Evolutionary conservation across 345 rosid genomes (phyloP), one percentile per base, ranked within the genome.

Genomic region (Sapria himalayana): DNA sequence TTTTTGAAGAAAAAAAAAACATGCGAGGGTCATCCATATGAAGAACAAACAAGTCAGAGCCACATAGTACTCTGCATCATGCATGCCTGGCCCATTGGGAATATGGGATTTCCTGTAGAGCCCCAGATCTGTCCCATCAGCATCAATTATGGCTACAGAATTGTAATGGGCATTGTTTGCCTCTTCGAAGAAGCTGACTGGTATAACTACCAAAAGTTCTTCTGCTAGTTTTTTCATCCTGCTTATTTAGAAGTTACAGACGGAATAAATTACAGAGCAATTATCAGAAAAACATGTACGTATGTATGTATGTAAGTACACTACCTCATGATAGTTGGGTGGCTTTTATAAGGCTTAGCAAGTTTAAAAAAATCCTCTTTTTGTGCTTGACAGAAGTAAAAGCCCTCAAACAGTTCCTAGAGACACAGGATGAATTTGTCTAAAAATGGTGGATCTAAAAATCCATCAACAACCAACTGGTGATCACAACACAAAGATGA

Each of bases 341-440:
- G 81, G 48, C 56, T 62, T 57, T 74, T 76, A 43, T 78, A 70
- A 46, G 98, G 93, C 60, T 72, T 76, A 32, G 94, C 85, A 52
- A 80, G 67, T 46, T 56, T 58, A 56, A 86, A 67, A 55, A 42
- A 78, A 48, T 76, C 93, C 52, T 89, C 91, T 59, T 82, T 72
- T 56, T 89, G 98, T 12, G 94, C 94, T 72, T 89, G 94, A 59
- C 93, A 89, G 53, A 89, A 89, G 72, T 89, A 89, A 70, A 73
- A 70, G 29, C 94, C 91, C 51, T 89, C 98, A 57, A 89, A 89
- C 19, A 89, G 76, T 58, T 89, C 98, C 93, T 86, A 63, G 20
- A 44, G 7, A 45, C 15, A 29, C 13, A 33, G 10, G 33, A 58
- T 25, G 46, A 22, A 32, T n/a, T 22, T 35, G 15, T 22, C 21